phyloP scores from a whole-genome alignment of 768 basidiomycete genomes.

The Ramaria sp. region DNA sequence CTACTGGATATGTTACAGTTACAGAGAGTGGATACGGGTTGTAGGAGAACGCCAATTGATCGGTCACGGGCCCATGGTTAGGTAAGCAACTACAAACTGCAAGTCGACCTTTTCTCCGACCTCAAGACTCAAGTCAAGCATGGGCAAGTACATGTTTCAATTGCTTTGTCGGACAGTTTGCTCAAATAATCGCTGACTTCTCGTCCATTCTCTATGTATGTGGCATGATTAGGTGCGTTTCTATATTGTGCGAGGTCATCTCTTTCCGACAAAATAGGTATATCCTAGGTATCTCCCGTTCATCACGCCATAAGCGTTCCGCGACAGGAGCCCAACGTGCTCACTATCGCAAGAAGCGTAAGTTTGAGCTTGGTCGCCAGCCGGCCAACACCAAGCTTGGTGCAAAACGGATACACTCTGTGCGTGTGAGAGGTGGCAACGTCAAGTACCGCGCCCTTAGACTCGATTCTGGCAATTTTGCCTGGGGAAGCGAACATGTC shows the following conservation, averaged over 20 bases:
- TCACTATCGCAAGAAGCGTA: slow-evolving; percentile 99
- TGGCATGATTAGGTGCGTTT: not conserved
- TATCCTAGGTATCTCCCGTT: slow-evolving; percentile 82
- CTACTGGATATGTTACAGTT: not conserved
- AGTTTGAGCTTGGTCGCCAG: slow-evolving; percentile 99
- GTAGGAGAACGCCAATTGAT: not conserved
- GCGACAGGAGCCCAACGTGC: slow-evolving; percentile 86
- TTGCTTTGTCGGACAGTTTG: not conserved
- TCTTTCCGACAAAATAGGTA: not conserved
- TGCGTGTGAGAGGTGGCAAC: slow-evolving; percentile 94
- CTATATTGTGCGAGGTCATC: not conserved
- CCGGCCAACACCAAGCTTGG: slow-evolving; percentile 96
- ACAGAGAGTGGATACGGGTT: not conserved
- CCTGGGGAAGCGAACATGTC: slow-evolving; percentile 92
- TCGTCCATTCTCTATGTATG: not conserved
- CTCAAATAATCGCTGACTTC: not conserved
- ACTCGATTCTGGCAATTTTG: slow-evolving; percentile 95
- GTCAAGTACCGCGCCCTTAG: slow-evolving; percentile 92
- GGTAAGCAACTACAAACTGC: slow-evolving; percentile 10
- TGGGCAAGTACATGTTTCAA: slow-evolving; percentile 2
- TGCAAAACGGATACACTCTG: slow-evolving; percentile 87
- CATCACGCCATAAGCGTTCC: slow-evolving; percentile 96
- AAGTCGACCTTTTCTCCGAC: slow-evolving; percentile 6
- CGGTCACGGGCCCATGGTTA: not conserved
- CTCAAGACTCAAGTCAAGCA: slow-evolving; percentile 3